phyloP scores from a whole-genome alignment of 2,329 filamentous ascomycete genomes.

The Colletotrichum endophyticum region DNA sequence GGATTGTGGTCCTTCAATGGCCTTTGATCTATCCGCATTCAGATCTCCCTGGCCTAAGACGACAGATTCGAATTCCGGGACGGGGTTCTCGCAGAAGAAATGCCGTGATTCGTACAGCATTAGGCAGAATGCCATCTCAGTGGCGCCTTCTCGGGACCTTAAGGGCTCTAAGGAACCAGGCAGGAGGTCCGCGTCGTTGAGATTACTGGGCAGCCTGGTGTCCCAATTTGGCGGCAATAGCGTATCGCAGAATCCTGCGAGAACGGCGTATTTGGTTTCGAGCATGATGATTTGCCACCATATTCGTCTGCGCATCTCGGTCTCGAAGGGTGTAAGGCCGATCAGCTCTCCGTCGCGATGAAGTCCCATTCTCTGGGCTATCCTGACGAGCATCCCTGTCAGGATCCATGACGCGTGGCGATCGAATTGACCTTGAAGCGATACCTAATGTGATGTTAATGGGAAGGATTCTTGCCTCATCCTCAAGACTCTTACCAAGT shows the following conservation, averaged over 20 bases:
- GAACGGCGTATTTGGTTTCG: constrained; percentile 5
- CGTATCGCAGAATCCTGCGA: constrained; percentile 52
- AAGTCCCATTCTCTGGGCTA: constrained; percentile 71
- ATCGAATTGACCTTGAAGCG: constrained; percentile 62
- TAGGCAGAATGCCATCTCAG: constrained; percentile 11
- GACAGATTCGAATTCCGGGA: constrained; percentile 46
- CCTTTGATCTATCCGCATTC: constrained; percentile 53
- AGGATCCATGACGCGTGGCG: constrained; percentile 65
- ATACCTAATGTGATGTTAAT: constrained; percentile 43
- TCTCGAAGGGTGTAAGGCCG: constrained; percentile 64
- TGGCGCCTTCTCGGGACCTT: constrained; percentile 55
- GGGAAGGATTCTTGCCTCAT: constrained; percentile 43
- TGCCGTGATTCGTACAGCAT: constrained; percentile 54
- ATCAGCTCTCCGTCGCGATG: constrained; percentile 64
- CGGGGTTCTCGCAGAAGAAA: constrained; percentile 47
- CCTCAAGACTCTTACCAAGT: constrained; percentile 58
- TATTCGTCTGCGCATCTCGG: constrained; percentile 67
- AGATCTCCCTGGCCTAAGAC: constrained; percentile 37
- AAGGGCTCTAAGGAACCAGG: constrained; percentile 53
- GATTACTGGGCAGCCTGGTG: constrained; percentile 59
- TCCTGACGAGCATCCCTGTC: constrained; percentile 64
- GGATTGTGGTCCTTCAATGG: constrained; percentile 40
- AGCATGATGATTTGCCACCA: constrained; percentile 58
- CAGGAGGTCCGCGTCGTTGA: constrained; percentile 64
- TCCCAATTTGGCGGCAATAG: constrained; percentile 48